Evolutionary conservation across 2,329 filamentous ascomycete genomes (phyloP), one percentile per base, ranked within the genome.

Genomic region (Pleomassaria siparia): DNA sequence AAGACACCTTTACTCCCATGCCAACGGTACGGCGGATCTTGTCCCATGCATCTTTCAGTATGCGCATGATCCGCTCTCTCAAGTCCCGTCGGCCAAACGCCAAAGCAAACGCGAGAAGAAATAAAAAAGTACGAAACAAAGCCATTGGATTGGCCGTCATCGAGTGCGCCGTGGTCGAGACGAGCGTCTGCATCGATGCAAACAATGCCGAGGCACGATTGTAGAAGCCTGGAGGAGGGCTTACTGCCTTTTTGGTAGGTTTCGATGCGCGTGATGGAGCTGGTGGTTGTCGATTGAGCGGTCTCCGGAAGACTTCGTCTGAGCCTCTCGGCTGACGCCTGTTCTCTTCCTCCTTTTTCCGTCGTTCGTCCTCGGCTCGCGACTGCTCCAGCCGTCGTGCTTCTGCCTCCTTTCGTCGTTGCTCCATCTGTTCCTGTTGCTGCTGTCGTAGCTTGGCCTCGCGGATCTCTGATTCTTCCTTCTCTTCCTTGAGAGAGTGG

Each of bases 1-100:
- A 97, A 69, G 88, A 95, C 63, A 97, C 91, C 76, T 96, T 97
- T 54, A 95, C 88, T 2, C 92, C 94, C 92, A 97, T 97, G 1
- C 91, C 91, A 4, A 92, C 86, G 0, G 94, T 97, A 37, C 84
- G 80, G 67, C 82, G 84, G 32, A 96, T 75, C 74, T 95, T 96
- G 45, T 82, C 81, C 90, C 90, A 95, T 9, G 84, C 84, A 22
- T 80, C 76, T 30, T 80, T 81, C 35, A 95, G 65, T 29, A 91
- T 76, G 46, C 85, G 80, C 66, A 84, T 80, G 28, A 96, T 71
- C 55, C 87, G 81, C 56, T 95, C 85, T 32, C 91, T 82, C 12
- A 95, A 76, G 63, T 87, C 86, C 60, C 82, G 80, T 60, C 88
- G 81, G 48, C 88, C 87, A 50, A 96, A 76, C 54, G 94, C 82